phyloP scores from a whole-genome alignment of 169 alveolate species.

The Perkinsus marinus region DNA sequence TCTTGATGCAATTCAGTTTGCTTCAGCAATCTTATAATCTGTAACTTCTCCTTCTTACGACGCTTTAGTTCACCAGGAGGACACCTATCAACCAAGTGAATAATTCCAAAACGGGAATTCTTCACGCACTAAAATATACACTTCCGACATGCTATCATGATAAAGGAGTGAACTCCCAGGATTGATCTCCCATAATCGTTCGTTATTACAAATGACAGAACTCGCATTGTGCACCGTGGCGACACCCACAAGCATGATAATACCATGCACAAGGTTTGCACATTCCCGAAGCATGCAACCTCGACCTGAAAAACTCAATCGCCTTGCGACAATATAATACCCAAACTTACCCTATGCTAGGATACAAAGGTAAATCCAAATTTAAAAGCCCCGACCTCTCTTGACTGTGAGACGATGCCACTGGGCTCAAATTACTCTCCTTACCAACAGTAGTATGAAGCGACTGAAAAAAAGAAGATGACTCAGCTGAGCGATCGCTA shows the following conservation, averaged over 20 bases:
- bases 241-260: background rate
- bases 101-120: background rate
- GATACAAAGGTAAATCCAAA: background rate
- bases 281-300: background rate
- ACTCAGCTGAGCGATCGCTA: no score
- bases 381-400: background rate
- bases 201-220: background rate
- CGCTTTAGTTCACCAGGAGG: background rate
- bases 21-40: background rate
- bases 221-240: background rate
- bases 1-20: background rate
- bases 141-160: no score
- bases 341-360: background rate
- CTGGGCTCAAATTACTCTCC: background rate
- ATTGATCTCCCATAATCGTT: background rate
- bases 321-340: background rate
- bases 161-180: no score
- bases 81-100: background rate
- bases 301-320: background rate
- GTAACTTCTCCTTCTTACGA: background rate
- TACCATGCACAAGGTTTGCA: background rate
- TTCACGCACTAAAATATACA: no score
- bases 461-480: background rate
- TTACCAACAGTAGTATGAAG: background rate
- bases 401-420: background rate